Percentiles rank a stretch among this genome's conserved stretches.
Conservation (phyloP, 1,284 basidiomycete genomes). For the Marasmius oreades region DNA sequence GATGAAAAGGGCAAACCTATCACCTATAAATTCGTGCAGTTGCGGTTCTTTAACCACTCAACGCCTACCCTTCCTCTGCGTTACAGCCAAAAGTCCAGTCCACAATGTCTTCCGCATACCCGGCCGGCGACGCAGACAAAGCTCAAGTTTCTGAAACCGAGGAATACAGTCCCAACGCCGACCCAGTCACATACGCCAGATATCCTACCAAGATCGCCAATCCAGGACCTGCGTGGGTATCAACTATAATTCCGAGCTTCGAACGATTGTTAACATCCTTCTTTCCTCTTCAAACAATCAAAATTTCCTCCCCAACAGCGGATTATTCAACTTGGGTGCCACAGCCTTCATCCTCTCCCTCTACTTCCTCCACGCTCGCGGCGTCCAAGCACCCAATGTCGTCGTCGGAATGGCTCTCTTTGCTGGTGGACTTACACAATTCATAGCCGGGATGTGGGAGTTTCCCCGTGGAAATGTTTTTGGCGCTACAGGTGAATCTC, state of each 20-base stretch:
- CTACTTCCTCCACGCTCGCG: conserved; percentile 55
- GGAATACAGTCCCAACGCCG: not conserved
- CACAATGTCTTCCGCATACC: not conserved
- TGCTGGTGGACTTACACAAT: conserved; percentile 79
- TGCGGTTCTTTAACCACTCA: too few relatives aligned
- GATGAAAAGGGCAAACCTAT: too few relatives aligned
- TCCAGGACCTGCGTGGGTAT: not conserved
- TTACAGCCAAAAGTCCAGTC: too few relatives aligned
- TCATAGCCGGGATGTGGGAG: conserved; percentile 76
- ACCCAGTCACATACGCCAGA: not conserved
- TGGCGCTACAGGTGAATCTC: conserved; percentile 57
- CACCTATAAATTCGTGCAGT: too few relatives aligned
- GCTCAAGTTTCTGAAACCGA: not conserved
- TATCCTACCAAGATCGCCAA: conserved; percentile 1
- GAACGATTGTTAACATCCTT: too few relatives aligned
- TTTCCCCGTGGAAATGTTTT: conserved; percentile 74
- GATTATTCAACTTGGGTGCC: not conserved
- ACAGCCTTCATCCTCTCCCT: conserved; percentile 70
- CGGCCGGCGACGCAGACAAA: not conserved
- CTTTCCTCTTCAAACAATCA: too few relatives aligned
- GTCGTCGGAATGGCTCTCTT: conserved; percentile 82
- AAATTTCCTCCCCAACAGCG: not conserved
- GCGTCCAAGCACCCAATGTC: conserved; percentile 61
- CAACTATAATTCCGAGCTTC: too few relatives aligned
- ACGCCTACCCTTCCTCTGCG: too few relatives aligned